phyloP scores from a whole-genome alignment of 2,329 filamentous ascomycete genomes.

The Trichophyton simii region DNA sequence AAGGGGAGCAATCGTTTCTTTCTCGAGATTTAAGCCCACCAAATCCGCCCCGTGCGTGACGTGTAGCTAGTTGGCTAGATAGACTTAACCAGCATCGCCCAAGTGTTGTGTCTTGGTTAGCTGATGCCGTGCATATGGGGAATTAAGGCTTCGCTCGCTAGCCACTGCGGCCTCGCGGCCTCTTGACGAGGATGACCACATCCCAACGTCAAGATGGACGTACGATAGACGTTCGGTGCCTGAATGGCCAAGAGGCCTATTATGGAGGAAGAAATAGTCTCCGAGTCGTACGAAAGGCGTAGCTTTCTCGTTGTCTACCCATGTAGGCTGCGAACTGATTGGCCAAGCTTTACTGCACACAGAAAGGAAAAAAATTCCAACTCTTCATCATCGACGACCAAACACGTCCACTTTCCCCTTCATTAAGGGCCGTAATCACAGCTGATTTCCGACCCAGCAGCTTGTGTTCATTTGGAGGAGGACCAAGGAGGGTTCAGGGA shows the following conservation, averaged over 20 bases:
- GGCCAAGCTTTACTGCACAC: background rate
- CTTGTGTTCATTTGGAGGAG: background rate
- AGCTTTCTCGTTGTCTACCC: background rate
- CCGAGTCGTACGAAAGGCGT: constrained; percentile 1
- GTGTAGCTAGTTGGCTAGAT: background rate
- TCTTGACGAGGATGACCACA: background rate
- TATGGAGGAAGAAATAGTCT: background rate
- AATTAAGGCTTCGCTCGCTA: background rate
- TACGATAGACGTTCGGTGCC: background rate
- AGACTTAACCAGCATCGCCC: background rate
- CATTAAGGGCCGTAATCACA: background rate
- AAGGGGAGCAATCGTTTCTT: background rate
- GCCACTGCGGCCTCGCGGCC: background rate
- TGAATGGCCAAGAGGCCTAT: background rate
- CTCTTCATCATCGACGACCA: background rate
- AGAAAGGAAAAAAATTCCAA: background rate
- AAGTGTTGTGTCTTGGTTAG: background rate
- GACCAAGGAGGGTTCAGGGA: background rate
- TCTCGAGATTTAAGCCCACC: background rate
- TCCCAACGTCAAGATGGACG: background rate
- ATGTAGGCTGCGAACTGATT: background rate
- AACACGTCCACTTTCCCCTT: background rate
- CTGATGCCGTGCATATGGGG: background rate
- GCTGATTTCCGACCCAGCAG: background rate
- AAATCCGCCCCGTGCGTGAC: background rate